phyloP scores from a whole-genome alignment of 2,329 filamentous ascomycete genomes.

The Colletotrichum eremochloae region DNA sequence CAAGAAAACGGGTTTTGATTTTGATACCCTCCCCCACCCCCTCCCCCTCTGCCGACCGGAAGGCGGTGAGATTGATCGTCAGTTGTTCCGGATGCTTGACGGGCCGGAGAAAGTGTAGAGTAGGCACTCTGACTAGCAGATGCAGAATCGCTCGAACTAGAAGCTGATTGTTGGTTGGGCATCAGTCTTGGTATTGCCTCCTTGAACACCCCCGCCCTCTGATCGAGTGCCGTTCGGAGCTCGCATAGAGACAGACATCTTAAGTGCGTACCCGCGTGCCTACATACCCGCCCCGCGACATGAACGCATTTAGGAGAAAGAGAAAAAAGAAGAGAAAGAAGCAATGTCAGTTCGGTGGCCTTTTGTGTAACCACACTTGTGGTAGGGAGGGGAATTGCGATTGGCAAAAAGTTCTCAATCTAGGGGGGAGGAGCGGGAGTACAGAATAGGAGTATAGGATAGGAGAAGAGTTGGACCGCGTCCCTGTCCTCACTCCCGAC shows the following conservation, averaged over 20 bases:
- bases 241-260: background rate
- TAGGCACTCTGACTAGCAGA: background rate
- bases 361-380: background rate
- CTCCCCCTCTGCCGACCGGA: background rate
- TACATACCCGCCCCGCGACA: background rate
- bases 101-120: background rate
- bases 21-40: background rate
- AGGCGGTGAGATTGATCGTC: background rate
- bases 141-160: background rate
- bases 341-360: background rate
- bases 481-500: background rate
- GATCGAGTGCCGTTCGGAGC: background rate
- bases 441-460: background rate
- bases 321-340: background rate
- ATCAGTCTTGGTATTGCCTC: slow-evolving; percentile 1
- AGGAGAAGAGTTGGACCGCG: background rate
- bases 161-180: background rate
- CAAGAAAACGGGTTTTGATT: background rate
- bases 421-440: background rate
- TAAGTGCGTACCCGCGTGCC: background rate
- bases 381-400: background rate
- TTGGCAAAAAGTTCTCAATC: background rate
- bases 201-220: background rate
- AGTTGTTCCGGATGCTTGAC: background rate
- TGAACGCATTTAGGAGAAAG: background rate